Conservation (phyloP, 805 yeast genomes). For the Yarrowia sp. region DNA sequence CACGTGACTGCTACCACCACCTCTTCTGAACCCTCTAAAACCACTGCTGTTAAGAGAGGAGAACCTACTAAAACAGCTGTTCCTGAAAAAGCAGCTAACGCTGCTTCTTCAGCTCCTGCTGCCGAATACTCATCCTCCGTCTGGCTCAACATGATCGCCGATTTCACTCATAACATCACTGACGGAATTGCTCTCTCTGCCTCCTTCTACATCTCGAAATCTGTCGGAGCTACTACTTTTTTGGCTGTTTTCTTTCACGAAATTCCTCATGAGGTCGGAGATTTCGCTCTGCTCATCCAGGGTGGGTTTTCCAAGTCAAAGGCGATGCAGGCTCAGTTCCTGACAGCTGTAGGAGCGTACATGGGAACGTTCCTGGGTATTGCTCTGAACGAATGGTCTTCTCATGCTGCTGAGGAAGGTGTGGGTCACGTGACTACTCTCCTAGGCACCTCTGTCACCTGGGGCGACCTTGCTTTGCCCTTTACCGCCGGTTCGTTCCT, state of each 20-base stretch:
- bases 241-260: conserved; percentile 74
- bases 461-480: conserved; percentile 58
- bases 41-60: conserved; percentile 29
- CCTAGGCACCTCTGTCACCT: conserved; percentile 51
- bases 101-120: neutral
- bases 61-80: neutral
- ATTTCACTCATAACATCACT: conserved; percentile 69
- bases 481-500: conserved; percentile 76
- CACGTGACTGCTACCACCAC: neutral
- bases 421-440: conserved; percentile 31
- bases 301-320: conserved; percentile 66
- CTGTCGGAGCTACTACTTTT: conserved; percentile 65
- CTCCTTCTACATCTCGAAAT: conserved; percentile 59
- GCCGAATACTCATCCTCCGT: conserved; percentile 47
- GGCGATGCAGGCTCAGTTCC: conserved; percentile 64
- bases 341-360: conserved; percentile 64
- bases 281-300: conserved; percentile 67
- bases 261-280: conserved; percentile 80
- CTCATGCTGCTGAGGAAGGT: conserved; percentile 5
- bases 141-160: conserved; percentile 64
- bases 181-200: conserved; percentile 77
- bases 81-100: neutral
- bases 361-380: conserved; percentile 67
- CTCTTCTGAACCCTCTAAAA: conserved; percentile 31
- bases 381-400: conserved; percentile 47